Percentiles rank a stretch among this genome's conserved stretches.
phyloP scores from a whole-genome alignment of 768 basidiomycete species.

The Boletus eberwhitei region DNA sequence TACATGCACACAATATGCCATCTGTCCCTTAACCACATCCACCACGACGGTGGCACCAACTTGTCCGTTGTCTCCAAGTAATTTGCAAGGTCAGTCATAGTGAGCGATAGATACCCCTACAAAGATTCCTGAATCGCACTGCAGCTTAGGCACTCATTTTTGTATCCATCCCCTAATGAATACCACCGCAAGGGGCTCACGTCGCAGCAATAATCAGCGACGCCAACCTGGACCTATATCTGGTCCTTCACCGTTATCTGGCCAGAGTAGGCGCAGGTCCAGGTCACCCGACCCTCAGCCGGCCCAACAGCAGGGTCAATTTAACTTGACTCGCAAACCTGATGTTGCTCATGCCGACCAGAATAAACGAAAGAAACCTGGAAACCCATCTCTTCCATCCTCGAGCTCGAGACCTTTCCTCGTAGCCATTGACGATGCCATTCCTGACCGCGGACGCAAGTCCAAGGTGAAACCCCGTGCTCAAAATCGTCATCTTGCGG shows the following conservation, averaged over 20 bases:
- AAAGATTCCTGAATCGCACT: not conserved
- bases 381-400: constrained; percentile 12
- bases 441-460: constrained; percentile 33
- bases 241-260: constrained; percentile 12
- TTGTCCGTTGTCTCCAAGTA: not conserved
- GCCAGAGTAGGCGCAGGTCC: constrained; percentile 33
- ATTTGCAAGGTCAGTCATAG: constrained; percentile 7
- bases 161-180: constrained; percentile 17
- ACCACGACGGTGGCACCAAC: constrained; percentile 4
- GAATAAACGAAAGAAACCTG: constrained; percentile 32
- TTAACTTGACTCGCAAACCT: constrained; percentile 11
- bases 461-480: constrained; percentile 26
- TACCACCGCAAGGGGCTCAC: constrained; percentile 21
- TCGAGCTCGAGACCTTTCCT: constrained; percentile 25
- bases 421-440: constrained; percentile 26
- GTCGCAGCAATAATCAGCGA: constrained; percentile 26
- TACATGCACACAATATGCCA: not conserved
- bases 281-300: constrained; percentile 32
- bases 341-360: constrained; percentile 23
- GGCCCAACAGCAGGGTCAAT: constrained; percentile 14
- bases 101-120: not conserved
- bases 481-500: constrained; percentile 22
- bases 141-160: not conserved
- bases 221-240: constrained; percentile 19
- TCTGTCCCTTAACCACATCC: constrained; percentile 1